Conservation (phyloP, 768 basidiomycete genomes). For the Atractiella rhizophila region DNA sequence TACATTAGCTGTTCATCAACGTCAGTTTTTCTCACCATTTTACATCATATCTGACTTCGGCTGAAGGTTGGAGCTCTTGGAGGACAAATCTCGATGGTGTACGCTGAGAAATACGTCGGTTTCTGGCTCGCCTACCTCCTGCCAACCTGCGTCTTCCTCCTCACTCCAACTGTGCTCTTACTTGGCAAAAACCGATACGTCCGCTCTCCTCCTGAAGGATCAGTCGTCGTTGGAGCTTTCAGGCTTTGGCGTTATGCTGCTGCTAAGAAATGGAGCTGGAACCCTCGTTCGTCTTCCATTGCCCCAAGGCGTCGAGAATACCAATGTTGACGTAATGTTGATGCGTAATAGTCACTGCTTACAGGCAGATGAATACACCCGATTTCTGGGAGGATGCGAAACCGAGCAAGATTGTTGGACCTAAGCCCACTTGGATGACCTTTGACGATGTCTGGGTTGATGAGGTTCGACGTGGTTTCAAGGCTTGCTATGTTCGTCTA, state of each 20-base stretch:
- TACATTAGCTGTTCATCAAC: conserved; percentile 53
- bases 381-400: conserved; percentile 17
- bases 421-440: conserved; percentile 15
- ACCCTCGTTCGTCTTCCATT: no score
- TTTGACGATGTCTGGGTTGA: conserved; percentile 18
- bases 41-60: conserved; percentile 3
- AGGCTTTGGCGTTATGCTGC: conserved; percentile 4
- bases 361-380: not conserved
- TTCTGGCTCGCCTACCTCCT: conserved; percentile 20
- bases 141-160: conserved; percentile 14
- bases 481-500: conserved; percentile 20
- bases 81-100: no score
- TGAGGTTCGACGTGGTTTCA: conserved; percentile 19
- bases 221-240: conserved; percentile 11
- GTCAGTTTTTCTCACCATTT: conserved; percentile 44
- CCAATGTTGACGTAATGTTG: no score
- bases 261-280: conserved; percentile 3
- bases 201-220: conserved; percentile 14
- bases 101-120: conserved; percentile 17
- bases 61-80: no score
- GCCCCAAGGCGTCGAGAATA: no score
- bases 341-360: no score
- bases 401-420: conserved; percentile 7
- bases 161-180: conserved; percentile 16
- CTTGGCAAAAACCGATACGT: conserved; percentile 16